Evolutionary conservation across 345 rosid species (phyloP), one percentile per base, ranked within the genome.

Genomic region (Arabis alpina): DNA sequence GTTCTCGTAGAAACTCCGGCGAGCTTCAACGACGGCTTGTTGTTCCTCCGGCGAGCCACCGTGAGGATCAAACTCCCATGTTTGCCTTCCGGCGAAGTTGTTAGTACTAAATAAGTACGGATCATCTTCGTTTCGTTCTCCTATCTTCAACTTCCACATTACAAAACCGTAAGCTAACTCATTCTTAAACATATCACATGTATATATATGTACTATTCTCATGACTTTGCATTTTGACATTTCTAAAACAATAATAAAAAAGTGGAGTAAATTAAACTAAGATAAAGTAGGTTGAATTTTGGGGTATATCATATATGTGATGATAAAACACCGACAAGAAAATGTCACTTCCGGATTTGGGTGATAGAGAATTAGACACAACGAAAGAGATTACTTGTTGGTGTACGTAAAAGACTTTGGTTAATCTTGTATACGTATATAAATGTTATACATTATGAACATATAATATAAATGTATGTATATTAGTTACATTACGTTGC

Each of bases 91-190:
- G 1, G 11, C 45, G 58, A 42, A 66, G 54, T 79, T 71, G 50
- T 80, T 76, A 6, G 62, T 65, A 53, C 71, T 71, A 52, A 54
- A 66, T 13, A 79, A 14, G 52, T 70, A 75, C 1, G 79, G 77
- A 19, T 55, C 55, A 14, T 61, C 61, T 39, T 57, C 50, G 4
- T 55, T 59, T 0, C 75, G 75, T 4, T 73, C 71, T 61, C 66
- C 81, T 16, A 78, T 58, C 75, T 69, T 68, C 56, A 78, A 61
- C 79, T 30, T 74, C 76, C 80, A 79, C 78, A 75, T 66, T 13
- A 56, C 63, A 15, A 61, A 30, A 28, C 25, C 14, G 10, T 27
- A 25, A 10, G 9, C 61, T 54, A 39, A 10, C 9, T 44, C 6
- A 11, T 43, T 27, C 40, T 25, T 60, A 14, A 43, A 61, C 27